These are phyloP conservation scores for Helicostylum pulchrum DNA, from an alignment of 192 early-diverging fungal genomes.

Conservation along the genomic window DNA sequence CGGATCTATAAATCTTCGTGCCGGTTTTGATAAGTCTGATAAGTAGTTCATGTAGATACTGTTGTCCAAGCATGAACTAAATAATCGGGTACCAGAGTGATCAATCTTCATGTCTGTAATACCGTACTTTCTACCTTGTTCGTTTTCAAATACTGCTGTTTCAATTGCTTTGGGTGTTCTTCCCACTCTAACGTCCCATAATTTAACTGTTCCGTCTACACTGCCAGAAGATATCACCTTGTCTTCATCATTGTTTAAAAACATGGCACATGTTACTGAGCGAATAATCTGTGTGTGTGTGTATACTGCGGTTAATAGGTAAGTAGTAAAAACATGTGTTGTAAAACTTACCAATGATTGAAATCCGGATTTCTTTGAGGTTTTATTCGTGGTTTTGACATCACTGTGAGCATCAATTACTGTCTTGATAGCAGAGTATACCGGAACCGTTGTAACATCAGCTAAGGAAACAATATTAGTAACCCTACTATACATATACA, in stretches of 20 bases:
- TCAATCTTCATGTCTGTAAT: conserved; percentile 65
- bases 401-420: conserved; percentile 46
- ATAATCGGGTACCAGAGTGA: conserved; percentile 61
- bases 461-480: background rate
- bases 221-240: conserved; percentile 59
- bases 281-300: conserved; percentile 23
- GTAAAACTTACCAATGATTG: background rate
- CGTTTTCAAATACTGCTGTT: conserved; percentile 36
- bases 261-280: conserved; percentile 55
- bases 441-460: background rate
- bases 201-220: conserved; percentile 66
- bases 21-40: conserved; percentile 41
- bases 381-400: background rate
- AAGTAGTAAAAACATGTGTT: no score
- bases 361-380: background rate
- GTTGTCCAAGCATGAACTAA: conserved; percentile 70
- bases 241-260: conserved; percentile 41
- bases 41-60: conserved; percentile 73
- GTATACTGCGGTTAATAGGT: no score
- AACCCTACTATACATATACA: background rate
- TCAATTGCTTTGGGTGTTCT: conserved; percentile 39
- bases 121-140: conserved; percentile 38
- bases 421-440: conserved; percentile 40
- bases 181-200: conserved; percentile 75
- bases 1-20: conserved; percentile 51